Conservation (phyloP, 345 rosid genomes). For the Populus davidiana region DNA sequence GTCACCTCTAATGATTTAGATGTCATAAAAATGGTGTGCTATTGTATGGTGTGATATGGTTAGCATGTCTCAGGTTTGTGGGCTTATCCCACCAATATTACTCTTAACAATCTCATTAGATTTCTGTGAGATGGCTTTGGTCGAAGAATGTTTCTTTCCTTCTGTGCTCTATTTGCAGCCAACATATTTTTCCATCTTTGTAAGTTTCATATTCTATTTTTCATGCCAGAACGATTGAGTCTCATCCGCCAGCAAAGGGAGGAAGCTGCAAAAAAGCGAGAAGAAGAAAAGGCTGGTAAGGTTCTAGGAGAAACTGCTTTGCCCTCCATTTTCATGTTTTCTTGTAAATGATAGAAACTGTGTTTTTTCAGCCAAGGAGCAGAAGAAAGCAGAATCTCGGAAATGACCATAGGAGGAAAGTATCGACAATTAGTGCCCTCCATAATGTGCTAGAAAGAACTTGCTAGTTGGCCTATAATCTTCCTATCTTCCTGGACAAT, state of each 20-base stretch:
- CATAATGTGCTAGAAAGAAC: not conserved
- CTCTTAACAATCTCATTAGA: too few relatives aligned
- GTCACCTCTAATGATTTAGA: not conserved
- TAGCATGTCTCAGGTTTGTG: not conserved
- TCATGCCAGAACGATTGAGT: slow-evolving; percentile 65
- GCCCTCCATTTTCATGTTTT: not conserved
- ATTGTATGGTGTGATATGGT: not conserved
- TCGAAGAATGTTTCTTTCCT: not conserved
- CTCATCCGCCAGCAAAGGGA: slow-evolving; percentile 85
- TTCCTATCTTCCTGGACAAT: not conserved
- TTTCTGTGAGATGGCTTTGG: not conserved
- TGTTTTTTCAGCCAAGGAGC: slow-evolving; percentile 51
- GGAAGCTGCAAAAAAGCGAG: slow-evolving; percentile 68
- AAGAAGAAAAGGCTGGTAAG: slow-evolving; percentile 69
- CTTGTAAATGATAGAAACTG: not conserved
- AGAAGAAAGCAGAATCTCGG: slow-evolving; percentile 58
- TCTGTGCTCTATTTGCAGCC: not conserved
- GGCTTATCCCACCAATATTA: not conserved
- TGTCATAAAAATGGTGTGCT: not conserved
- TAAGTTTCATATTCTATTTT: not conserved
- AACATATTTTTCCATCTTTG: not conserved
- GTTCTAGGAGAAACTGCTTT: not conserved
- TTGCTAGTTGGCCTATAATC: slow-evolving; percentile 13
- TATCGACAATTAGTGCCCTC: not conserved
- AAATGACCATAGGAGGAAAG: slow-evolving; percentile 36